These are phyloP conservation scores for Corchorus olitorius DNA, from an alignment of 345 rosid genomes.

Conservation along the genomic window DNA sequence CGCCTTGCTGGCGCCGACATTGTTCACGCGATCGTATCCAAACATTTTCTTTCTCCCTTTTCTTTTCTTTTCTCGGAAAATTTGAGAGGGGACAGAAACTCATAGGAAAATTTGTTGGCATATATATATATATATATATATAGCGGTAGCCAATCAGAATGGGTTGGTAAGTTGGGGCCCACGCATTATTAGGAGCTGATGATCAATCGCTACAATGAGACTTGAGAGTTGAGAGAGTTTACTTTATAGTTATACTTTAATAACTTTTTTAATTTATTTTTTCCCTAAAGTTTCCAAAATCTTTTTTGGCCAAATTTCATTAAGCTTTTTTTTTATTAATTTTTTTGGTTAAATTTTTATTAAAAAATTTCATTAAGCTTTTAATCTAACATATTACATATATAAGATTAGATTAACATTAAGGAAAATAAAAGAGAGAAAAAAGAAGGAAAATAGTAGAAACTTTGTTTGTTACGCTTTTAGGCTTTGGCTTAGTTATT, in stretches of 20 bases:
- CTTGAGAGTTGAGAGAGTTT: too few relatives aligned
- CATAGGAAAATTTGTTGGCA: neutral
- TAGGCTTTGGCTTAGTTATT: neutral
- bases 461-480: too few relatives aligned
- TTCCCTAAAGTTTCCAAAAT: too few relatives aligned
- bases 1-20: constrained; percentile 38
- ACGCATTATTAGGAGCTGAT: constrained; percentile 1
- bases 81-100: neutral
- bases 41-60: constrained; percentile 35
- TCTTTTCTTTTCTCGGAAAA: neutral
- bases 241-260: too few relatives aligned
- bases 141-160: neutral
- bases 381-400: too few relatives aligned
- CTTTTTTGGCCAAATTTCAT: too few relatives aligned
- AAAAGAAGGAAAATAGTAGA: too few relatives aligned
- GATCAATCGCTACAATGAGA: neutral
- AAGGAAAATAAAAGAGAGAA: too few relatives aligned
- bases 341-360: too few relatives aligned
- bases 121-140: neutral
- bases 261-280: neutral
- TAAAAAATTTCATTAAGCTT: too few relatives aligned
- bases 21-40: constrained; percentile 60
- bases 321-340: too few relatives aligned
- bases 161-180: neutral
- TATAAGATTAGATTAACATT: too few relatives aligned